Evolutionary conservation across 345 rosid genomes (phyloP).

Genomic region (Triadica sebifera): DNA sequence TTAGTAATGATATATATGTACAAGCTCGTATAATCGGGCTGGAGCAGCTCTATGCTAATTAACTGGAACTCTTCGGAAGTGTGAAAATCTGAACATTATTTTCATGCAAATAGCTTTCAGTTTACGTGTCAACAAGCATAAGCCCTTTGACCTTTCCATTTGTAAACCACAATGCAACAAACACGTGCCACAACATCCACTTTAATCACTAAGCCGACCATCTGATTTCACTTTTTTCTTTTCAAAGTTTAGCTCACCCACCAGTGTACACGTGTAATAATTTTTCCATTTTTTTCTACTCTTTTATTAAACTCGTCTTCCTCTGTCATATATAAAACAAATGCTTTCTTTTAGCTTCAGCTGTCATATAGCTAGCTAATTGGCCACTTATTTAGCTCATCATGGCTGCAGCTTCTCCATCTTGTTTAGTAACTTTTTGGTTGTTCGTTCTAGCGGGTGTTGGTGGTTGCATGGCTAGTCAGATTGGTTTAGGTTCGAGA

Average conservation of each 20-base stretch:
- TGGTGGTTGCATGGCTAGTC: constrained; percentile 32
- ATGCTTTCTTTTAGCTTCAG: constrained; percentile 13
- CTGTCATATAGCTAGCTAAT: not conserved
- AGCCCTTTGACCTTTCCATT: not conserved
- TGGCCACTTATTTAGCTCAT: constrained; percentile 1
- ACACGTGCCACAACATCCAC: not conserved
- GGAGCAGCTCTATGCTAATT: not conserved
- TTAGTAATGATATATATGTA: too few species aligned
- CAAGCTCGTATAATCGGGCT: too few species aligned
- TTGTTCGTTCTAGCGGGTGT: constrained; percentile 21
- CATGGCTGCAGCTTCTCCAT: constrained; percentile 28
- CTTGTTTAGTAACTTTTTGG: constrained; percentile 11
- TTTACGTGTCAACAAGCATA: constrained; percentile 15
- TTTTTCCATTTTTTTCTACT: constrained; percentile 3
- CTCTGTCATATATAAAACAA: not conserved
- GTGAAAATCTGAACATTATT: constrained; percentile 3
- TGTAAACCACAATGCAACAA: too few species aligned
- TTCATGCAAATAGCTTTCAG: too few species aligned
- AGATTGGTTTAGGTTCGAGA: constrained; percentile 58
- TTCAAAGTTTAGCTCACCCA: constrained; percentile 80
- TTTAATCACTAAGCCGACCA: constrained; percentile 43
- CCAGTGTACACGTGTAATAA: constrained; percentile 41
- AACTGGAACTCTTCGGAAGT: not conserved
- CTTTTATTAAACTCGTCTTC: not conserved
- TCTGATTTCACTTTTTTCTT: constrained; percentile 3